Evolutionary conservation across 306 rosid genomes (phyloP).

Genomic region (Medicago arabica): DNA sequence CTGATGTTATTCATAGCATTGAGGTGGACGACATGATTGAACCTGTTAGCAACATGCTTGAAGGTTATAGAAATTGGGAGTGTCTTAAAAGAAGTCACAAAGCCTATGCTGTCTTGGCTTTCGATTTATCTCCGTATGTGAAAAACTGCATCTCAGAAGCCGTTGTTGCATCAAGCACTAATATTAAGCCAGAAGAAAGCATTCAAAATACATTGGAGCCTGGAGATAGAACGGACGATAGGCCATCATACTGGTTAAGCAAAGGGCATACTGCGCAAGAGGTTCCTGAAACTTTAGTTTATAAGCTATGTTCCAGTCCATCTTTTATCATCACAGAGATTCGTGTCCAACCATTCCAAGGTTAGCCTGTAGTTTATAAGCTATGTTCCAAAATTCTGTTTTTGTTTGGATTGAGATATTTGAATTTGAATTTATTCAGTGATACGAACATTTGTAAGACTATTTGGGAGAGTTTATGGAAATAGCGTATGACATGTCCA

Average conservation of each 20-base stretch:
- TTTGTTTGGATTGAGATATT: too few species aligned
- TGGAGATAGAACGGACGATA: not conserved
- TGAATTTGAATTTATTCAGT: too few species aligned
- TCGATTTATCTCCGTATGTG: not conserved
- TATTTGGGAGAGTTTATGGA: too few species aligned
- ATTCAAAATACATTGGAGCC: not conserved
- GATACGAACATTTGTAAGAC: too few species aligned
- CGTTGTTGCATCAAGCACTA: not conserved
- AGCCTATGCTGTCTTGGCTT: not conserved
- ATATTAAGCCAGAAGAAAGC: not conserved
- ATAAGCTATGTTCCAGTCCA: too few species aligned
- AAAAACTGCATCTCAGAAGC: not conserved
- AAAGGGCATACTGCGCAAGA: not conserved
- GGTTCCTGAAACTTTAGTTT: not conserved
- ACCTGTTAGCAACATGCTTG: not conserved
- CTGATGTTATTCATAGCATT: not conserved
- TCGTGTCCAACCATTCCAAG: too few species aligned
- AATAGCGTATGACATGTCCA: too few species aligned
- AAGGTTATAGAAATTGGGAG: not conserved
- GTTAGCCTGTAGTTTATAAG: too few species aligned
- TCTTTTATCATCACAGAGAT: too few species aligned
- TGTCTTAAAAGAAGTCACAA: not conserved
- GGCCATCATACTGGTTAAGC: not conserved
- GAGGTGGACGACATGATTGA: not conserved
- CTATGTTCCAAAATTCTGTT: not conserved